phyloP scores from a whole-genome alignment of 2,329 filamentous ascomycete species.

The Cladophialophora immunda region DNA sequence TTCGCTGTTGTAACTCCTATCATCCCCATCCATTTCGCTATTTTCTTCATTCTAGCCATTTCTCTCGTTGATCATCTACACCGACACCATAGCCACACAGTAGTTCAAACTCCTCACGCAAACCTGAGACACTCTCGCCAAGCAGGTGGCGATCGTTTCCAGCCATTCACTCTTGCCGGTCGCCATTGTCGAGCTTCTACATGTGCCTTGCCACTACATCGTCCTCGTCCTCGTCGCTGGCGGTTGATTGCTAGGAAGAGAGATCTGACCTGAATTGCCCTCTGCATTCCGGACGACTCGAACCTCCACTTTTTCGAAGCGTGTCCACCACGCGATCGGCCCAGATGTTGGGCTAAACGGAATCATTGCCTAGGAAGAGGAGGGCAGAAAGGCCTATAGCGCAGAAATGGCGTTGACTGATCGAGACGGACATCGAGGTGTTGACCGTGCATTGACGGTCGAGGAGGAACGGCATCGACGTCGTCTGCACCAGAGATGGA shows the following conservation, averaged over 20 bases:
- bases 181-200: conserved; percentile 13
- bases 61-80: conserved; percentile 1
- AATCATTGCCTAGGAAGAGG: conserved; percentile 12
- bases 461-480: conserved; percentile 13
- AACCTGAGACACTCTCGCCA: conserved; percentile 18
- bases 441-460: neutral
- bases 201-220: conserved; percentile 3
- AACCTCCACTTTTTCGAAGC: conserved; percentile 5
- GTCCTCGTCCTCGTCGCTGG: neutral
- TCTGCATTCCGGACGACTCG: neutral
- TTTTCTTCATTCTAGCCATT: neutral
- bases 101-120: neutral
- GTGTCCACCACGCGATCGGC: neutral
- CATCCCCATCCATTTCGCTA: neutral
- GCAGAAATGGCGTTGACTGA: conserved; percentile 14
- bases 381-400: conserved; percentile 13
- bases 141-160: conserved; percentile 4
- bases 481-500: neutral
- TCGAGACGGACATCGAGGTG: neutral
- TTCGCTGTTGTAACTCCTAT: neutral
- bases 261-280: neutral
- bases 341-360: conserved; percentile 13
- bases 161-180: neutral
- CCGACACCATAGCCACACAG: neutral
- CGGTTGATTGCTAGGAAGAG: neutral